Evolutionary conservation across 2,329 filamentous ascomycete species (phyloP).

Genomic region (Xylariales sp.): DNA sequence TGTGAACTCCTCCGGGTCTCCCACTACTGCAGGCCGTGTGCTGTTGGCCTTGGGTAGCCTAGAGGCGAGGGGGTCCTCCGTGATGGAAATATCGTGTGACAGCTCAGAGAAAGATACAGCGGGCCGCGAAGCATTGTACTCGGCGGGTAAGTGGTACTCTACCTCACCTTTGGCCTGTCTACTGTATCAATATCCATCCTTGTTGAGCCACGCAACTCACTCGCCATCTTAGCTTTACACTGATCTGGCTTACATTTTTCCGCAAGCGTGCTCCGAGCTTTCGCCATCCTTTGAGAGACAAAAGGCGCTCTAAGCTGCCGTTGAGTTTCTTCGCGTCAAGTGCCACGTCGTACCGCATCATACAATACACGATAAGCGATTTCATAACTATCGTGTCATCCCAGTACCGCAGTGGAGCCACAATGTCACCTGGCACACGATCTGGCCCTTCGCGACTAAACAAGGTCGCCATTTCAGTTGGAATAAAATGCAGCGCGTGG

Average conservation of each 20-base stretch:
- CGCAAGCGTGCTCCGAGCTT: conserved; percentile 19
- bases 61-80: conserved; percentile 29
- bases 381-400: conserved; percentile 15
- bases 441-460: background rate
- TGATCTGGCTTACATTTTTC: conserved; percentile 11
- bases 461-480: too few relatives aligned
- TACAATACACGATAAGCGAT: conserved; percentile 15
- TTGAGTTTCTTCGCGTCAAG: conserved; percentile 16
- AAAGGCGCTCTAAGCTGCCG: conserved; percentile 14
- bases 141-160: conserved; percentile 35
- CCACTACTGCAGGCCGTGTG: conserved; percentile 17
- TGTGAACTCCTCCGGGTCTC: conserved; percentile 18
- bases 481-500: too few relatives aligned
- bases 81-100: conserved; percentile 21
- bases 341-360: conserved; percentile 16
- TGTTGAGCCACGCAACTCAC: too few relatives aligned
- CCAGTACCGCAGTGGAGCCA: conserved; percentile 6
- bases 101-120: conserved; percentile 28
- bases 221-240: too few relatives aligned
- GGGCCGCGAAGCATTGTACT: conserved; percentile 28
- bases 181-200: background rate
- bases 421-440: conserved; percentile 1
- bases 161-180: conserved; percentile 15
- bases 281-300: conserved; percentile 17
- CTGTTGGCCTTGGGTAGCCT: conserved; percentile 21